These are phyloP conservation scores for Neopestalotiopsis rosae DNA, from an alignment of 2,329 filamentous ascomycete genomes.

Conservation along the genomic window DNA sequence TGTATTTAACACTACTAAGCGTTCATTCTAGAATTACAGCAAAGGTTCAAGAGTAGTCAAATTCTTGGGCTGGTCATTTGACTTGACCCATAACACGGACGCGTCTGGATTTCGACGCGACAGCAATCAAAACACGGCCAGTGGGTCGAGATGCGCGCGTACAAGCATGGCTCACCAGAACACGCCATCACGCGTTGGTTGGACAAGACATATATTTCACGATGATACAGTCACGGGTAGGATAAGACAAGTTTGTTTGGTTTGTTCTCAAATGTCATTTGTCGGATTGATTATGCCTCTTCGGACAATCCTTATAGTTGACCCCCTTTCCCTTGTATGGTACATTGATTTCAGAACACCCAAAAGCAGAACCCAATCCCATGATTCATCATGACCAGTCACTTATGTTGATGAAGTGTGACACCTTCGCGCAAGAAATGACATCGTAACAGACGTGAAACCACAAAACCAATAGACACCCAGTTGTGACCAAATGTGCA, in stretches of 20 bases:
- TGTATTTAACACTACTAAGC: too few species aligned
- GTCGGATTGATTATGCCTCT: conserved; percentile 37
- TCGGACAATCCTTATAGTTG: conserved; percentile 33
- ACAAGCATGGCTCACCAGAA: too few species aligned
- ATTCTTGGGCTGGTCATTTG: too few species aligned
- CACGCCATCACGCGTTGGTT: too few species aligned
- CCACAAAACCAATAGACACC: conserved; percentile 21
- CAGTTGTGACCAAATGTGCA: conserved; percentile 16
- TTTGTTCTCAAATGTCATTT: conserved; percentile 30
- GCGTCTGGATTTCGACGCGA: too few species aligned
- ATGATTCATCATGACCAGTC: conserved; percentile 41
- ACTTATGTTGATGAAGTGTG: conserved; percentile 33
- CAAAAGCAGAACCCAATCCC: conserved; percentile 39
- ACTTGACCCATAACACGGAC: too few species aligned
- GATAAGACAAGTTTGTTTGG: not conserved
- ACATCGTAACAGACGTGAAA: conserved; percentile 43
- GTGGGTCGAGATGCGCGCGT: too few species aligned
- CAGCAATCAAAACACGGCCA: too few species aligned
- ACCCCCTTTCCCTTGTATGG: conserved; percentile 37
- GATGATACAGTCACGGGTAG: too few species aligned
- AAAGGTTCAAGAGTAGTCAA: too few species aligned
- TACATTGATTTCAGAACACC: conserved; percentile 39
- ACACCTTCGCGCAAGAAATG: conserved; percentile 34
- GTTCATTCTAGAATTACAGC: too few species aligned
- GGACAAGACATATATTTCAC: too few species aligned